Conservation (phyloP, 1,139 yeast species). For the Candida albicans region DNA sequence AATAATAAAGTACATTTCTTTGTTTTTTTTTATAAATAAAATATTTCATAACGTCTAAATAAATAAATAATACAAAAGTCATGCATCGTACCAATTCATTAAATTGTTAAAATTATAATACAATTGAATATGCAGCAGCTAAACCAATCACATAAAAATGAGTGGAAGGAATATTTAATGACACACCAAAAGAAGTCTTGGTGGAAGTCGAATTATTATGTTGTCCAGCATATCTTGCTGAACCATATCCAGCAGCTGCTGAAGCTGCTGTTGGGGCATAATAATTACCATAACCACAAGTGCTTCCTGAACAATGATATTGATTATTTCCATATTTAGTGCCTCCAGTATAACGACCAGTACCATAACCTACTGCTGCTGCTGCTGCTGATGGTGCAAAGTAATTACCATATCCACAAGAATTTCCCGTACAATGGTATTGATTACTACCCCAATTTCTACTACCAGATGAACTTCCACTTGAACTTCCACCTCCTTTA, state of each 20-base stretch:
- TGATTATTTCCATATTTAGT: not conserved
- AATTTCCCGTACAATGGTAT: constrained; percentile 4
- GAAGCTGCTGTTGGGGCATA: constrained; percentile 15
- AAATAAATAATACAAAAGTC: too few relatives aligned
- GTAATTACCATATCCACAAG: constrained; percentile 13
- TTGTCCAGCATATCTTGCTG: too few relatives aligned
- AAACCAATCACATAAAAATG: not conserved
- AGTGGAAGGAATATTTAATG: not conserved
- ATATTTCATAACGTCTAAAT: too few relatives aligned
- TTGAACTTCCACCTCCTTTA: not conserved
- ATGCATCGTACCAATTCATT: too few relatives aligned
- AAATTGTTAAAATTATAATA: too few relatives aligned
- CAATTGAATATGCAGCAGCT: not conserved
- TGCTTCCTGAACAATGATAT: constrained; percentile 7
- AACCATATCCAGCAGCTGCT: constrained; percentile 15
- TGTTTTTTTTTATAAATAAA: too few relatives aligned
- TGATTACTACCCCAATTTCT: not conserved
- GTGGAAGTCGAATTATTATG: too few relatives aligned
- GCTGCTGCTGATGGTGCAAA: constrained; percentile 14
- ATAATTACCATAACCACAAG: constrained; percentile 14
- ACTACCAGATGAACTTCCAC: not conserved
- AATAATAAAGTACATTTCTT: too few relatives aligned
- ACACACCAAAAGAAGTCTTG: not conserved
- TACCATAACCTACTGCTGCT: constrained; percentile 14
- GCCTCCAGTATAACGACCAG: constrained; percentile 9